phyloP scores from a whole-genome alignment of 176 grass and related monocot species.

The Avena eriantha region DNA sequence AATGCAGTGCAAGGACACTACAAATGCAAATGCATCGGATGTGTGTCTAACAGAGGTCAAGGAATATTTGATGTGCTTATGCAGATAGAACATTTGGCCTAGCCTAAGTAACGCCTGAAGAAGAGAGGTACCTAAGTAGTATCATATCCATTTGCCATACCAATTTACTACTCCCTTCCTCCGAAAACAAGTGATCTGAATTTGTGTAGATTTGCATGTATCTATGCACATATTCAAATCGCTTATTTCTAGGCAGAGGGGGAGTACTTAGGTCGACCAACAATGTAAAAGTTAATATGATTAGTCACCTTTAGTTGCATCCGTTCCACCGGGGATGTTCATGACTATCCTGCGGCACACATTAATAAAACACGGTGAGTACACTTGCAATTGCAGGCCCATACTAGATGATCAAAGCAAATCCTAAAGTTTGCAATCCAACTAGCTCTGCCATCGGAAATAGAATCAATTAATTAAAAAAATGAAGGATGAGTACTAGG shows the following conservation, averaged over 20 bases:
- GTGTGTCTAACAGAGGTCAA: too few relatives aligned
- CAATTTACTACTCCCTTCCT: too few relatives aligned
- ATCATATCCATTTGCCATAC: too few relatives aligned
- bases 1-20: neutral
- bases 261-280: too few relatives aligned
- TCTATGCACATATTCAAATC: too few relatives aligned
- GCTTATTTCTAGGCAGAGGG: too few relatives aligned
- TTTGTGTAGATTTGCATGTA: too few relatives aligned
- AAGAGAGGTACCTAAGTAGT: too few relatives aligned
- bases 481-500: neutral
- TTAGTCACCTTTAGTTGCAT: slow-evolving; percentile 59
- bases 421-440: neutral
- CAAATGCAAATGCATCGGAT: neutral
- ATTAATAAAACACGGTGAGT: neutral
- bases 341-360: slow-evolving; percentile 55
- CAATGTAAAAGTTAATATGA: neutral
- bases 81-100: too few relatives aligned
- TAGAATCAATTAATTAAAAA: neutral
- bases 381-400: neutral
- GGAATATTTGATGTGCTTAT: too few relatives aligned
- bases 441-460: neutral
- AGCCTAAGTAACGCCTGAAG: too few relatives aligned
- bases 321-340: slow-evolving; percentile 80
- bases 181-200: too few relatives aligned
- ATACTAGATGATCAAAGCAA: neutral